Conservation (phyloP, 2,329 filamentous ascomycete genomes). For the Fusarium sp. region DNA sequence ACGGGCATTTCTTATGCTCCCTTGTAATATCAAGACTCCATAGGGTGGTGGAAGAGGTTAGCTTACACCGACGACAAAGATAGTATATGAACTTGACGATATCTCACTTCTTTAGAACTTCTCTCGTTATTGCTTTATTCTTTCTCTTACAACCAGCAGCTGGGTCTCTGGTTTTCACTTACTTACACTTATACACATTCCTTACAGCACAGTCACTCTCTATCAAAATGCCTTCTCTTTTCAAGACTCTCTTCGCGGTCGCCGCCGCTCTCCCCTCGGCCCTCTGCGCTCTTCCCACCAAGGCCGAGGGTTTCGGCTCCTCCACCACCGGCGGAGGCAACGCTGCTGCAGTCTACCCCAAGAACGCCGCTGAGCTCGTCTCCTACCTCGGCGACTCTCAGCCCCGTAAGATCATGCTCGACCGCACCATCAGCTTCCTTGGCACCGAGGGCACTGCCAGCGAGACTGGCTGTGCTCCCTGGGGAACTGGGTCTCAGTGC, state of each 20-base stretch:
- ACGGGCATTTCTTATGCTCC: not conserved
- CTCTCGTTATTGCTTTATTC: slow-evolving; percentile 1
- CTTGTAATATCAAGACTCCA: slow-evolving; percentile 1
- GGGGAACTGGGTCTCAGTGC: slow-evolving; percentile 63
- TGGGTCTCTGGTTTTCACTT: slow-evolving; percentile 34
- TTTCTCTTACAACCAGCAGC: slow-evolving; percentile 16
- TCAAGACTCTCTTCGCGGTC: slow-evolving; percentile 35
- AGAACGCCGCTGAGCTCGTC: slow-evolving; percentile 65
- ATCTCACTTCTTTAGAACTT: not conserved
- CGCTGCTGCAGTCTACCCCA: slow-evolving; percentile 64
- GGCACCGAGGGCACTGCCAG: slow-evolving; percentile 64
- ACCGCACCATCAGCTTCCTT: slow-evolving; percentile 67
- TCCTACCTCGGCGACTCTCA: slow-evolving; percentile 66
- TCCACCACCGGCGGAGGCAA: slow-evolving; percentile 70
- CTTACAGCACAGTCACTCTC: not conserved
- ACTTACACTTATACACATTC: not conserved
- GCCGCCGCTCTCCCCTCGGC: slow-evolving; percentile 33
- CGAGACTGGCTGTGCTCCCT: slow-evolving; percentile 67
- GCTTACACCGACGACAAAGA: slow-evolving; percentile 1
- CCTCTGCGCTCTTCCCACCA: slow-evolving; percentile 46
- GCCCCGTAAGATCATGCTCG: slow-evolving; percentile 68
- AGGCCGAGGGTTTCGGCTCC: slow-evolving; percentile 57
- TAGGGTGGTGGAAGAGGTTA: not conserved
- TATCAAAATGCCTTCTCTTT: slow-evolving; percentile 36
- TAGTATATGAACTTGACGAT: slow-evolving; percentile 21